Conservation (phyloP, 768 basidiomycete species). For the Obba rivulosa region DNA sequence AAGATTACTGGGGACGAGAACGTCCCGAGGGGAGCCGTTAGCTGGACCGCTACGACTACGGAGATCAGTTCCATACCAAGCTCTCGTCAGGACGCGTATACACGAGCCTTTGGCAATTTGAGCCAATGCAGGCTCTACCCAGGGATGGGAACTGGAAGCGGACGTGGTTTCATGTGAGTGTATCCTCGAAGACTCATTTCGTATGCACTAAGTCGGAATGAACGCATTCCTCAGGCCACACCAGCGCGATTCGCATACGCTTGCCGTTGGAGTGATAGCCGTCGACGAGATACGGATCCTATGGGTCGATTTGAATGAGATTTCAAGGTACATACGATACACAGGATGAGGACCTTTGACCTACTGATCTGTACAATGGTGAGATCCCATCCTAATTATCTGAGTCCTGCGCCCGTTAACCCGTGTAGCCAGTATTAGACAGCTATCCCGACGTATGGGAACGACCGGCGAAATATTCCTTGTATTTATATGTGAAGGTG, state of each 20-base stretch:
- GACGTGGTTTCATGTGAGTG: constrained; percentile 14
- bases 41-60: constrained; percentile 4
- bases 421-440: too few species aligned
- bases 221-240: constrained; percentile 2
- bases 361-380: too few species aligned
- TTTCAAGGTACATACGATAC: constrained; percentile 6
- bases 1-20: constrained; percentile 18
- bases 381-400: too few species aligned
- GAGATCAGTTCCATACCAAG: background rate
- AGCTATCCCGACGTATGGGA: too few species aligned
- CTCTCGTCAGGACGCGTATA: background rate
- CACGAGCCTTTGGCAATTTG: background rate
- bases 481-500: too few species aligned
- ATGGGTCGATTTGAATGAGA: constrained; percentile 8
- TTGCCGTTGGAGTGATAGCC: constrained; percentile 7
- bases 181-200: too few species aligned
- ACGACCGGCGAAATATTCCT: too few species aligned
- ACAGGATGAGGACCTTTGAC: background rate
- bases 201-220: background rate
- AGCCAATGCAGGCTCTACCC: constrained; percentile 1
- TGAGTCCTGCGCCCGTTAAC: too few species aligned
- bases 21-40: constrained; percentile 14
- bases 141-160: constrained; percentile 9
- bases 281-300: constrained; percentile 1
- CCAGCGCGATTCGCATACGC: background rate